Base-by-base conservation (phyloP, 1,139 yeast genomes). In the Pichia kudriavzevii region DNA sequence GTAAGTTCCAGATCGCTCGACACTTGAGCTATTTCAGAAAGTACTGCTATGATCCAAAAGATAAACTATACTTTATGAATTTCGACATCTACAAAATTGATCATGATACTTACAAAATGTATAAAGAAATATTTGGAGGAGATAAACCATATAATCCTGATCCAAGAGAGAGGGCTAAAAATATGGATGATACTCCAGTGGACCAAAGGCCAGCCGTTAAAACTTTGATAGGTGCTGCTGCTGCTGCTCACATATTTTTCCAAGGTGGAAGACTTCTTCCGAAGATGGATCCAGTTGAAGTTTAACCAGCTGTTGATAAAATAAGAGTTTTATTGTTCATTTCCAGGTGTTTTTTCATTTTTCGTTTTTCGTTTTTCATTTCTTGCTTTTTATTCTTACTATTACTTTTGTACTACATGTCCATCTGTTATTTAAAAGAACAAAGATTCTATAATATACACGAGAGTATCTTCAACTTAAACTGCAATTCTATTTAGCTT, bases 201-300 rank as follows among this genome's bases (percentile, higher is more conserved):
- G 61, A 53, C 28, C 41, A 60, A 41, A 46, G 72, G 58, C 52
- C 68, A 43, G 52, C 64, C 43, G 64, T 61, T 15, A 75, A 77
- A 52, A 72, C 78, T 40, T 60, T 79, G 45, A 77, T 79, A 64
- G 81, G 81, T 2, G 63, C 66, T 34, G 84, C 75, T 8, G 63
- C 81, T 6, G 85, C 84, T 14, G 83, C 84, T 4, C 64, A 85
- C 47, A 67, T 74, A 4, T 76, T 78, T 56, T 75, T 76, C 58
- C 84, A 77, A 54, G 79, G 78, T 26, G 84, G 80, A 2, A 62
- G 85, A 47, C 61, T 75, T 50, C 62, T 48, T 54, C 80, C 59
- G 41, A 49, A 49, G 15, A 44, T 60, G 50, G 41, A 49, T 15
- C 53, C 53, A 52, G 28, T n/a, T n/a, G n/a, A n/a, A n/a, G n/a